Evolutionary conservation across 2,329 filamentous ascomycete genomes (phyloP).

Genomic region (Sporothrix protearum): DNA sequence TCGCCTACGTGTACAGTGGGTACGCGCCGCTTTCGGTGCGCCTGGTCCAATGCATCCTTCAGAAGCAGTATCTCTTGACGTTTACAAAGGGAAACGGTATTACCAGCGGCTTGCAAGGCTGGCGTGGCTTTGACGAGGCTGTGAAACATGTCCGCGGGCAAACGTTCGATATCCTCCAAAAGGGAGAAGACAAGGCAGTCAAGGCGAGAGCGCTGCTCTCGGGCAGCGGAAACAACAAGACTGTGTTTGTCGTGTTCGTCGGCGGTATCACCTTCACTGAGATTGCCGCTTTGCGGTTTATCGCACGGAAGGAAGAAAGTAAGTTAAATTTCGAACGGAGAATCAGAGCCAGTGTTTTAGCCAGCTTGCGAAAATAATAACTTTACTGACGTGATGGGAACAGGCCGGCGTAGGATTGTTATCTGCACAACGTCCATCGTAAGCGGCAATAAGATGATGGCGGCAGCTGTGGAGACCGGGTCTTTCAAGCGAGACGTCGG

Average conservation of each 20-base stretch:
- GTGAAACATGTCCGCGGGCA: slow-evolving; percentile 82
- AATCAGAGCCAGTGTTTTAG: background rate
- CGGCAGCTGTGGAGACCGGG: slow-evolving; percentile 71
- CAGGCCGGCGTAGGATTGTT: slow-evolving; percentile 62
- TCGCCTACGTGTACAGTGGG: slow-evolving; percentile 96
- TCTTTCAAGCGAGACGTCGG: slow-evolving; percentile 51
- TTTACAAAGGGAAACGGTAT: slow-evolving; percentile 58
- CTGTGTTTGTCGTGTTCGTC: slow-evolving; percentile 91
- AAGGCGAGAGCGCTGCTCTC: slow-evolving; percentile 81
- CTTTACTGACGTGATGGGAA: background rate
- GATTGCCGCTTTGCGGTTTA: slow-evolving; percentile 87
- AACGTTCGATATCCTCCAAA: slow-evolving; percentile 89
- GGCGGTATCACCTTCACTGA: slow-evolving; percentile 97
- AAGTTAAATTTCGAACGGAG: slow-evolving; percentile 29
- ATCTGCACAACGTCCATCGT: slow-evolving; percentile 92
- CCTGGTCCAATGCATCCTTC: slow-evolving; percentile 85
- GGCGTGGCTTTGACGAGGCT: slow-evolving; percentile 90
- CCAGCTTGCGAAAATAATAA: background rate
- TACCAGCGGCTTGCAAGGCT: slow-evolving; percentile 66
- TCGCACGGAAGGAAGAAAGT: slow-evolving; percentile 78
- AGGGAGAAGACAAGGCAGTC: slow-evolving; percentile 86
- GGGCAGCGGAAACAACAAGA: slow-evolving; percentile 71
- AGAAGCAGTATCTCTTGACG: slow-evolving; percentile 78
- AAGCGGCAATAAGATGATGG: slow-evolving; percentile 85
- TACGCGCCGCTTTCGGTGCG: slow-evolving; percentile 91